Conservation (phyloP, 177 flowering plant genomes). For the Telopea speciosissima region DNA sequence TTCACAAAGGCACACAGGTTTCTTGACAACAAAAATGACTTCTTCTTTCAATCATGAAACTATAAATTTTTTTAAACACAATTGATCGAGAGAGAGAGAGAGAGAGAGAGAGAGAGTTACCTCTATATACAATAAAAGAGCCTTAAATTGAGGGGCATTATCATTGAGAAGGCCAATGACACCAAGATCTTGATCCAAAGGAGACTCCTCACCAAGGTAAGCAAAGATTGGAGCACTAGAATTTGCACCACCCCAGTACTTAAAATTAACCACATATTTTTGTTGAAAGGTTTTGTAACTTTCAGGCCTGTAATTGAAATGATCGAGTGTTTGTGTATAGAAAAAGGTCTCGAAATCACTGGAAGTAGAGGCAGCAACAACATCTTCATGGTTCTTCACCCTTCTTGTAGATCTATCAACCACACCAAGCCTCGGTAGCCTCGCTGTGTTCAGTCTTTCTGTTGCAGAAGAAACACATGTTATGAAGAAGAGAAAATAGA, state of each 20-base stretch:
- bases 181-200: slow-evolving; percentile 5
- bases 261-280: slow-evolving; percentile 22
- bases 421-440: neutral
- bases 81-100: no score
- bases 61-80: no score
- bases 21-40: no score
- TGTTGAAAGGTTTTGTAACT: slow-evolving; percentile 35
- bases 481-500: neutral
- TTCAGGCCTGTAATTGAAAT: slow-evolving; percentile 37
- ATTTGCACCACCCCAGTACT: slow-evolving; percentile 31
- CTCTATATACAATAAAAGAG: slow-evolving; percentile 36
- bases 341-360: slow-evolving; percentile 7
- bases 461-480: slow-evolving; percentile 3
- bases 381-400: no score
- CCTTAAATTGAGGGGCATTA: slow-evolving; percentile 26
- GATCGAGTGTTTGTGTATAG: slow-evolving; percentile 41
- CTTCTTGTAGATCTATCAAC: no score
- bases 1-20: no score
- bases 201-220: slow-evolving; percentile 22
- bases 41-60: no score
- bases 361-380: neutral
- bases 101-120: slow-evolving; percentile 9
- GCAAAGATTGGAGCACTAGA: slow-evolving; percentile 29
- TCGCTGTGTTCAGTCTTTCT: neutral
- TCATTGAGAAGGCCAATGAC: slow-evolving; percentile 19